Evolutionary conservation across 163 green algal species (phyloP).

Genomic region (Trebouxia gelatinosa): DNA sequence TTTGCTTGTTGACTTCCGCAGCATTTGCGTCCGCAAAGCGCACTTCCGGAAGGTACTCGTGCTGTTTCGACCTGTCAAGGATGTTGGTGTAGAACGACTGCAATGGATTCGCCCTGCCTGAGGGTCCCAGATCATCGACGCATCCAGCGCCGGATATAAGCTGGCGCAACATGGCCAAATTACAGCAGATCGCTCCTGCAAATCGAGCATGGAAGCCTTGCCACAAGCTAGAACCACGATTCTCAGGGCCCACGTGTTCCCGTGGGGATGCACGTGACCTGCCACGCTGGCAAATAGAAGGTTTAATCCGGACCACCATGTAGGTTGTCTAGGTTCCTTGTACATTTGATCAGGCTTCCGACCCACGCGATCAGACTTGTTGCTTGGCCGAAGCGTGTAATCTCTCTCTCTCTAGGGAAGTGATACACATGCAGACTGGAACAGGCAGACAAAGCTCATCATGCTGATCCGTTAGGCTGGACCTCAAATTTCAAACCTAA

Average conservation of each 20-base stretch:
- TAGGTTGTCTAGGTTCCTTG: not conserved
- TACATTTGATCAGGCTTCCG: not conserved
- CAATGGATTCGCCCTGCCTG: slow-evolving; percentile 7
- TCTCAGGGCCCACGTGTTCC: not conserved
- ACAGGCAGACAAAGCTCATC: no score
- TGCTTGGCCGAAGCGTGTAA: no score
- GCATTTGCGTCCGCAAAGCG: not conserved
- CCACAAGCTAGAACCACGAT: not conserved
- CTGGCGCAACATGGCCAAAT: slow-evolving; percentile 33
- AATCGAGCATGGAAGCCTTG: no score
- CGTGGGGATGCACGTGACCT: not conserved
- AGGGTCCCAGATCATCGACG: slow-evolving; percentile 1
- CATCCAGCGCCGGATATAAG: slow-evolving; percentile 25
- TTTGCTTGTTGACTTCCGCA: not conserved
- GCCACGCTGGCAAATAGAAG: not conserved
- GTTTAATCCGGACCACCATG: not conserved
- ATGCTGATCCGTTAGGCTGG: no score
- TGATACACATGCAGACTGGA: no score
- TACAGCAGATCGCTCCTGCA: no score
- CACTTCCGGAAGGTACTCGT: slow-evolving; percentile 7
- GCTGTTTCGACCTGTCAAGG: not conserved
- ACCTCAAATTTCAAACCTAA: no score
- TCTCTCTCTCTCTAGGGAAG: no score
- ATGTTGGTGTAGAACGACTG: not conserved
- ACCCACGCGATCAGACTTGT: not conserved